Conservation (phyloP, 139 green algal genomes). For the Pleodorina starrii region DNA sequence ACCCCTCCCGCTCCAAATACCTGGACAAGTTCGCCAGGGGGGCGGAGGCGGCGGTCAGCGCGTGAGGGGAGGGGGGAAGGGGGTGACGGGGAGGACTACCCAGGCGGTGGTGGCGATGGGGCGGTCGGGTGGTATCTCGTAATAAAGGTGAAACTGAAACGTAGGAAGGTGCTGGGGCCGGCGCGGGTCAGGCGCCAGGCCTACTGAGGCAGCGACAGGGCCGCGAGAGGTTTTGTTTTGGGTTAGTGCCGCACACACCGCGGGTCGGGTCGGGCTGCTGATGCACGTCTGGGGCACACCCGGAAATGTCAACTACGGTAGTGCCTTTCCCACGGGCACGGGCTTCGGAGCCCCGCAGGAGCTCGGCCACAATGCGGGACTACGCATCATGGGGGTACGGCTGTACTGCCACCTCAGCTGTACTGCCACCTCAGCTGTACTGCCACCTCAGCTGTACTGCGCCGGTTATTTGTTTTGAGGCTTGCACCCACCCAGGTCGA, state of each 20-base stretch:
- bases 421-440: too few relatives aligned
- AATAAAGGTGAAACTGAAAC: neutral
- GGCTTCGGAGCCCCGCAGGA: too few relatives aligned
- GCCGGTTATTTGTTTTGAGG: too few relatives aligned
- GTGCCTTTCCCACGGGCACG: too few relatives aligned
- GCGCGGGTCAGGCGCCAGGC: neutral
- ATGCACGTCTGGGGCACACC: neutral
- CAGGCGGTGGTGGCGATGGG: neutral
- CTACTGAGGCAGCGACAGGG: neutral
- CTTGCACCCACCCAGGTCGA: too few relatives aligned
- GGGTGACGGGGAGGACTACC: neutral
- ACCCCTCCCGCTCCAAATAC: conserved; percentile 78
- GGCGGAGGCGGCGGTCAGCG: neutral
- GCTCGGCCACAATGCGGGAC: too few relatives aligned
- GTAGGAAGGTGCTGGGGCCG: neutral
- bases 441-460: too few relatives aligned
- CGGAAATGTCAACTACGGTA: neutral
- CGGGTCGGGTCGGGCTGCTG: neutral
- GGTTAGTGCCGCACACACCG: neutral
- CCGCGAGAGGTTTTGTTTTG: neutral
- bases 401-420: too few relatives aligned
- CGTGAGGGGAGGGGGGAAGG: neutral
- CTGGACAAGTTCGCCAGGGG: conserved; percentile 59
- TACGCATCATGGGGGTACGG: too few relatives aligned
- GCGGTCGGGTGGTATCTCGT: neutral